phyloP scores from a whole-genome alignment of 768 basidiomycete species.

The Amanita molliuscula region DNA sequence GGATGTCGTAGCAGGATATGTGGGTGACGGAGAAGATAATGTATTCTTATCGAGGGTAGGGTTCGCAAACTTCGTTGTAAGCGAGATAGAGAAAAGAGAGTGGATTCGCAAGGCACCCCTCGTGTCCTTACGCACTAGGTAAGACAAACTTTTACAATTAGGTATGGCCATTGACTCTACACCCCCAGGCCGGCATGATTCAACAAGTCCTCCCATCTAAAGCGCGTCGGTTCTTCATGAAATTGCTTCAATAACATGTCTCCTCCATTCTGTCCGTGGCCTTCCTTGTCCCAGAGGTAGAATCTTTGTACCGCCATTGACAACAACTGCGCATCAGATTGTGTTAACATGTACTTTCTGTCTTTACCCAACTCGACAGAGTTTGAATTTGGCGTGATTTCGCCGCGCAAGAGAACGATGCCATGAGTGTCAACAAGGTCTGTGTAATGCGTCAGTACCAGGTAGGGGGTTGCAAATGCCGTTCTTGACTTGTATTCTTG shows the following conservation, averaged over 20 bases:
- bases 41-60: conserved; percentile 42
- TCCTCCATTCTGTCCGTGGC: conserved; percentile 25
- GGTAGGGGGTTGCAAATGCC: conserved; percentile 82
- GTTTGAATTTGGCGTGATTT: conserved; percentile 66
- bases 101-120: conserved; percentile 50
- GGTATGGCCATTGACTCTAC: background rate
- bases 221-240: conserved; percentile 68
- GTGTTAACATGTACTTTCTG: conserved; percentile 50
- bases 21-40: conserved; percentile 51
- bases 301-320: conserved; percentile 77
- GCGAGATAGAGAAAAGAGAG: conserved; percentile 43
- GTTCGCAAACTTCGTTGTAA: conserved; percentile 49
- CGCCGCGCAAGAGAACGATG: conserved; percentile 80
- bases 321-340: conserved; percentile 79
- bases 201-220: conserved; percentile 76
- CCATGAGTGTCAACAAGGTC: conserved; percentile 76
- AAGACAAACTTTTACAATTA: background rate
- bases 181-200: conserved; percentile 28
- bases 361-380: conserved; percentile 20
- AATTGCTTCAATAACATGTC: conserved; percentile 54
- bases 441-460: conserved; percentile 87
- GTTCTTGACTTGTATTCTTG: conserved; percentile 85
- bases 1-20: conserved; percentile 48
- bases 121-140: conserved; percentile 14
- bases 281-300: conserved; percentile 52